A percentile compares a stretch with the other conserved stretches of the same genome.
Conservation (phyloP, 371 early-diverging fungal genomes). For the Batkoa obscura region DNA sequence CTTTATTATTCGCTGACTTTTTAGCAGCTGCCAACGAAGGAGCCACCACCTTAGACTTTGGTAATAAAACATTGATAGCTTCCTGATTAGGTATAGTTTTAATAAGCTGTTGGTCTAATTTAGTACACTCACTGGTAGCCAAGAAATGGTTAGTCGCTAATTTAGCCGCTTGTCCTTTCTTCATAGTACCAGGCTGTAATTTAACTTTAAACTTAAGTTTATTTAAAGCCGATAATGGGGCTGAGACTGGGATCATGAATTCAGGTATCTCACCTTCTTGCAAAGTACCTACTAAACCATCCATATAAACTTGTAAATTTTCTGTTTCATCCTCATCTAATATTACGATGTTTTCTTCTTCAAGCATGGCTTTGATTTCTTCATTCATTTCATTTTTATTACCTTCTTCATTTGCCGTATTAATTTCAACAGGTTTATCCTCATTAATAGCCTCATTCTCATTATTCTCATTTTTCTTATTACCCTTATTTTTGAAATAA, state of each 20-base stretch:
- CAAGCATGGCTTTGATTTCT: conserved; percentile 39
- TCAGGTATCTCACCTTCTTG: conserved; percentile 57
- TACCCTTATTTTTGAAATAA: conserved; percentile 5
- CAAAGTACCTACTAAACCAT: conserved; percentile 61
- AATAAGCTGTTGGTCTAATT: conserved; percentile 59
- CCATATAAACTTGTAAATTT: conserved; percentile 38
- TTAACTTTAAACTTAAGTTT: conserved; percentile 93
- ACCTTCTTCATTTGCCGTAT: conserved; percentile 3
- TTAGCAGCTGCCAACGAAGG: no score
- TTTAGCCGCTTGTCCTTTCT: conserved; percentile 72
- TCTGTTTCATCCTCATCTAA: conserved; percentile 38
- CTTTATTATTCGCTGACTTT: no score
- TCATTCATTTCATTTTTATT: conserved; percentile 7
- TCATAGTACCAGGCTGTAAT: conserved; percentile 84
- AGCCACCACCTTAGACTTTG: conserved; percentile 76
- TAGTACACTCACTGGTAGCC: conserved; percentile 22
- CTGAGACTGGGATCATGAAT: conserved; percentile 90
- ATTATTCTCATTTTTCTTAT: conserved; percentile 4
- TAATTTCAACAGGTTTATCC: conserved; percentile 2
- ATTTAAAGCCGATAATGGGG: conserved; percentile 76
- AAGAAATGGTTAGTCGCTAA: conserved; percentile 22
- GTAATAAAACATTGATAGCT: conserved; percentile 57
- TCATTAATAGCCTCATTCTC: not conserved
- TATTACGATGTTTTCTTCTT: conserved; percentile 51
- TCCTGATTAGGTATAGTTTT: conserved; percentile 71